These are phyloP conservation scores for Trichoderma asperelloides DNA, from an alignment of 495 filamentous ascomycete species.

Conservation along the genomic window DNA sequence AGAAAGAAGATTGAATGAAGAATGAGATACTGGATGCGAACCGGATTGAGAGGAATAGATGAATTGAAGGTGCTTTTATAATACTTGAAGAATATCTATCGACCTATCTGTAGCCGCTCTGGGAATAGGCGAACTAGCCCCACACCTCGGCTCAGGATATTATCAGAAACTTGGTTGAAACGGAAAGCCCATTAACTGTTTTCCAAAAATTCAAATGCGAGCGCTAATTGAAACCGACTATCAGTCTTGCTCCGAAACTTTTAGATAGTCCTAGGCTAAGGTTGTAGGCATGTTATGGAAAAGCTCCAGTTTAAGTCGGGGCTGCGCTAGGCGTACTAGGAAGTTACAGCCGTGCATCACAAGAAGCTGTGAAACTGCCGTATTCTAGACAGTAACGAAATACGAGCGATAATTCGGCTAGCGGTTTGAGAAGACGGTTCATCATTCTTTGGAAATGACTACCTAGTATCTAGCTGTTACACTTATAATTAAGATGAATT, in stretches of 20 bases:
- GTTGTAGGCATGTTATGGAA: not conserved
- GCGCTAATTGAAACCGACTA: not conserved
- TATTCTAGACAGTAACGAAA: not conserved
- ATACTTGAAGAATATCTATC: not conserved
- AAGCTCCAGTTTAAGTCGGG: not conserved
- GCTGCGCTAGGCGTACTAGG: not conserved
- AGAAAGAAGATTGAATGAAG: not conserved
- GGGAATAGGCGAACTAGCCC: not conserved
- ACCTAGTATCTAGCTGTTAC: not conserved
- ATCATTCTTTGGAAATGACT: not conserved
- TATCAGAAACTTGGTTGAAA: not conserved
- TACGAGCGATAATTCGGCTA: not conserved
- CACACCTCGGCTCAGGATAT: not conserved
- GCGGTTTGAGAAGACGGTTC: not conserved
- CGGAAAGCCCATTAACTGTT: not conserved
- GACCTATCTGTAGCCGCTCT: not conserved
- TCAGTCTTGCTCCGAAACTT: not conserved
- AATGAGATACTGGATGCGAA: not conserved
- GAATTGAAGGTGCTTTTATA: not conserved
- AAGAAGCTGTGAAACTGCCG: not conserved
- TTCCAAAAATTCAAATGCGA: not conserved
- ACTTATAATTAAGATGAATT: not conserved
- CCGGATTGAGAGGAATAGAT: no score
- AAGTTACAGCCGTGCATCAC: conserved; percentile 1
- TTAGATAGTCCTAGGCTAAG: not conserved